A percentile compares a stretch with the other conserved stretches of the same genome.
These are phyloP conservation scores for Scedosporium minutisporum DNA, from an alignment of 2,329 filamentous ascomycete species.

Conservation along the genomic window DNA sequence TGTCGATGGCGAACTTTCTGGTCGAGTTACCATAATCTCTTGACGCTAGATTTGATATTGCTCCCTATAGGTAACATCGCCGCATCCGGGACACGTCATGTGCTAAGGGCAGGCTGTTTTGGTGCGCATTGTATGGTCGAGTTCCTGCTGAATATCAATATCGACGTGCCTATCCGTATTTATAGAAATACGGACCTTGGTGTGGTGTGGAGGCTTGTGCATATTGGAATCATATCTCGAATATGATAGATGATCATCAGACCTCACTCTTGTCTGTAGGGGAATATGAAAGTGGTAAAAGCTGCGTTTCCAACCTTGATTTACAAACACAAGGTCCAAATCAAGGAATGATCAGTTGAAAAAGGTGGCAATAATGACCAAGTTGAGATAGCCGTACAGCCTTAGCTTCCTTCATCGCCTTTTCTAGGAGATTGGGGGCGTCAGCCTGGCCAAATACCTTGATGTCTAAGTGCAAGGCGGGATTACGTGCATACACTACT, in stretches of 20 bases:
- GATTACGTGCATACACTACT: neutral
- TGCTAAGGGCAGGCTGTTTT: neutral
- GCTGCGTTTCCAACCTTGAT: neutral
- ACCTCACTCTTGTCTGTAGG: neutral
- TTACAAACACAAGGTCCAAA: neutral
- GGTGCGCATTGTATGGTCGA: neutral
- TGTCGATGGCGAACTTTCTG: neutral
- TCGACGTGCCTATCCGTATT: neutral
- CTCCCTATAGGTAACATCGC: neutral
- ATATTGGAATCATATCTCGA: neutral
- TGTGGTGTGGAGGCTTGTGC: neutral
- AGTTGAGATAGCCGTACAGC: neutral
- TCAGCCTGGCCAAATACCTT: neutral
- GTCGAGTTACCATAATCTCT: neutral
- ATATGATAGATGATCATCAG: neutral
- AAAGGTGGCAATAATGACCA: neutral
- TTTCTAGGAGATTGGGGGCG: neutral
- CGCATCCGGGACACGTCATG: neutral
- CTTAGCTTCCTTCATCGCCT: neutral
- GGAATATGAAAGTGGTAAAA: neutral
- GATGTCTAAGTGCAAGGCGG: too few species aligned
- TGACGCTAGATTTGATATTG: neutral
- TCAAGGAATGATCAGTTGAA: neutral
- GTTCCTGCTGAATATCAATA: neutral
- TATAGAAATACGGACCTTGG: neutral